phyloP scores from a whole-genome alignment of 345 rosid species.

The Corymbia maculata region DNA sequence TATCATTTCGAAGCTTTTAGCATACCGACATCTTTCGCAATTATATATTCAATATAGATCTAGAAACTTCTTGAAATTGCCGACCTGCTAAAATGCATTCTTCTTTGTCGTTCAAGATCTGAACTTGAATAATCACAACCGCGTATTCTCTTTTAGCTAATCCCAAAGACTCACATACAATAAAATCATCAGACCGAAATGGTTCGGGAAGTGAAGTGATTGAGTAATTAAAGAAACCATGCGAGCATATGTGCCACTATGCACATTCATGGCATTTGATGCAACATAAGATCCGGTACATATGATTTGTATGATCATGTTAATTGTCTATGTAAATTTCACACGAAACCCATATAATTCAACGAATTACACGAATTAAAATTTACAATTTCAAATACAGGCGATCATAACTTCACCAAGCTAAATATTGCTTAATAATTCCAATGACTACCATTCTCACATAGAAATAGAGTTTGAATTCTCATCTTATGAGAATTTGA shows the following conservation, averaged over 20 bases:
- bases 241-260: background rate
- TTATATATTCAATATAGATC: background rate
- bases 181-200: background rate
- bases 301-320: background rate
- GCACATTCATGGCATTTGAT: background rate
- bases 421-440: background rate
- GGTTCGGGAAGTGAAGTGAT: background rate
- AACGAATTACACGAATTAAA: background rate
- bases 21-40: rapidly evolving
- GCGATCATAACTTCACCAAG: background rate
- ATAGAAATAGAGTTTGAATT: too few relatives aligned
- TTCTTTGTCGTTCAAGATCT: background rate
- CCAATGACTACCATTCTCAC: too few relatives aligned
- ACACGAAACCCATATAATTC: background rate
- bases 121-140: background rate
- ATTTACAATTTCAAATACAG: background rate
- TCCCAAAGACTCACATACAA: background rate
- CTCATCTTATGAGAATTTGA: too few relatives aligned
- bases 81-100: background rate
- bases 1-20: background rate
- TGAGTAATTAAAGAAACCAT: background rate
- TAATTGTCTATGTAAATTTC: background rate
- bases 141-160: background rate
- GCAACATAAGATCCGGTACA: background rate
- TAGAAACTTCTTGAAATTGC: background rate